Conservation (phyloP, 2,329 filamentous ascomycete genomes). For the Helicocarpus griseus region DNA sequence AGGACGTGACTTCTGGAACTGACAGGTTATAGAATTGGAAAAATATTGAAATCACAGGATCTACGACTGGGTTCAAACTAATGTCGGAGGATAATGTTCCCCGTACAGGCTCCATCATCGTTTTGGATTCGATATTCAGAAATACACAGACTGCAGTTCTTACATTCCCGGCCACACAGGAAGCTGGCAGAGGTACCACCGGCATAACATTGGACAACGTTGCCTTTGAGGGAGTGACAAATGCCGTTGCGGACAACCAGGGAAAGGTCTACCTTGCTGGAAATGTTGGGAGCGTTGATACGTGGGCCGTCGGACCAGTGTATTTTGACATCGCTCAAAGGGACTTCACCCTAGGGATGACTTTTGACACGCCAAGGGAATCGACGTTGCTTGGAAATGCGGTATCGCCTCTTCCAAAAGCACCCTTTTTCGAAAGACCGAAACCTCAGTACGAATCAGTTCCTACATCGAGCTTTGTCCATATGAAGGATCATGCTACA, state of each 20-base stretch:
- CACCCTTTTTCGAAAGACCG: conserved; percentile 8
- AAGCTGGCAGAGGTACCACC: not conserved
- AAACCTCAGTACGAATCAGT: conserved; percentile 11
- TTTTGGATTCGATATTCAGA: conserved; percentile 2
- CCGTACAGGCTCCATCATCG: not conserved
- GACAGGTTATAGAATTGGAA: conserved; percentile 3
- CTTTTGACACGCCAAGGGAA: not conserved
- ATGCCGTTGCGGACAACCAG: conserved; percentile 3
- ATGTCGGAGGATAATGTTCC: conserved; percentile 1
- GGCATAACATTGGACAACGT: conserved; percentile 8
- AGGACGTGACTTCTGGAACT: not conserved
- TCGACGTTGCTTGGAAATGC: not conserved
- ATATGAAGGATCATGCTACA: conserved; percentile 3
- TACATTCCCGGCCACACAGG: not conserved
- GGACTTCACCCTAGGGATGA: not conserved
- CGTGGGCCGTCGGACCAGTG: conserved; percentile 4
- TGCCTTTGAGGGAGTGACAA: conserved; percentile 1
- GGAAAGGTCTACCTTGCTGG: conserved; percentile 6
- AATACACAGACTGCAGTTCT: conserved; percentile 2
- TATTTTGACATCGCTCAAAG: conserved; percentile 3
- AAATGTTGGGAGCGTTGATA: not conserved
- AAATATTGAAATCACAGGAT: conserved; percentile 2
- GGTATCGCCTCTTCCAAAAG: not conserved
- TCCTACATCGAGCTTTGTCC: not conserved
- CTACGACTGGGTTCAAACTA: conserved; percentile 1